Conservation (phyloP, 306 rosid genomes). For the Datisca glomerata region DNA sequence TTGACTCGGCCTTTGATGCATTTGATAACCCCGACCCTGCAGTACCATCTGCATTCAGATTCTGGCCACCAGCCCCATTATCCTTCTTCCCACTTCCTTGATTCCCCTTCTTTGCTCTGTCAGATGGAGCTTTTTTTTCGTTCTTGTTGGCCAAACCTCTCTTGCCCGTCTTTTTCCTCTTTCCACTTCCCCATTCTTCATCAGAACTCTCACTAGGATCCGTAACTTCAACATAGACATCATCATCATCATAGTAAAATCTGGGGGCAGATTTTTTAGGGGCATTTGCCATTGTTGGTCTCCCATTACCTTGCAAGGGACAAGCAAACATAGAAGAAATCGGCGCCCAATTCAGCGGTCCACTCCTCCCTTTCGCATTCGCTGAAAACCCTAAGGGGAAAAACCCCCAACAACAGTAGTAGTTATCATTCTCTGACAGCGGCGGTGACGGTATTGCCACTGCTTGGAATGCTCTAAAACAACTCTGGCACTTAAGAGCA, state of each 20-base stretch:
- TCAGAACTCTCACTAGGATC: conserved; percentile 51
- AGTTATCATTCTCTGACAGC: conserved; percentile 22
- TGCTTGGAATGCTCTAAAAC: conserved; percentile 66
- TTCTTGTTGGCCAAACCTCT: conserved; percentile 11
- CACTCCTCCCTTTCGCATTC: conserved; percentile 20
- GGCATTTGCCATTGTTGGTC: conserved; percentile 2
- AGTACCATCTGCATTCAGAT: conserved; percentile 6
- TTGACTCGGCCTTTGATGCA: conserved; percentile 27
- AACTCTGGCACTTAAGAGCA: conserved; percentile 70
- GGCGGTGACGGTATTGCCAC: conserved; percentile 43
- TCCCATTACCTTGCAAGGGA: conserved; percentile 22
- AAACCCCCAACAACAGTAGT: conserved; percentile 69
- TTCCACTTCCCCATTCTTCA: conserved; percentile 25
- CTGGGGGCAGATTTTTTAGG: conserved; percentile 19
- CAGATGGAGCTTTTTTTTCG: conserved; percentile 16
- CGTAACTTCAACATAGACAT: conserved; percentile 27
- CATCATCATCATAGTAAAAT: conserved; percentile 33
- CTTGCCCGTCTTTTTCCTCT: conserved; percentile 19
- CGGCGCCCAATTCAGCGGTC: conserved; percentile 51
- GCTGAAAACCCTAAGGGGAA: conserved; percentile 52
- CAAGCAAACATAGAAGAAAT: conserved; percentile 60
- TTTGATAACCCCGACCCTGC: conserved; percentile 5
- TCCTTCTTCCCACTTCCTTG: conserved; percentile 17
- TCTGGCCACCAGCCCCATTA: conserved; percentile 25
- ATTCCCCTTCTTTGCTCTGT: conserved; percentile 32